phyloP scores from a whole-genome alignment of 2,329 filamentous ascomycete species.

The Pseudogymnoascus sp. region DNA sequence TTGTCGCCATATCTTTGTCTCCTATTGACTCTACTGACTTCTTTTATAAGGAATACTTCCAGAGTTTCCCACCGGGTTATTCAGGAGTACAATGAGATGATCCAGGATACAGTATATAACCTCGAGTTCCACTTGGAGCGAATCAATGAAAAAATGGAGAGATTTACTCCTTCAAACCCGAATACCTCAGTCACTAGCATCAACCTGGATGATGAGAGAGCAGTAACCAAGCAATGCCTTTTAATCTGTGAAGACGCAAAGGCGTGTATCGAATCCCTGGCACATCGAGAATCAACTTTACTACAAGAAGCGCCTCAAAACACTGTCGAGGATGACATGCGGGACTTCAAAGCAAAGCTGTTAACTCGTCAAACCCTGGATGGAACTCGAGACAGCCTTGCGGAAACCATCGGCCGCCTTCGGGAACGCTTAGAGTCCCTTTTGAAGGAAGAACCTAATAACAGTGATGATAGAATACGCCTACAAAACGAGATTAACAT shows the following conservation, averaged over 20 bases:
- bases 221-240: constrained; percentile 33
- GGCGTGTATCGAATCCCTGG: constrained; percentile 30
- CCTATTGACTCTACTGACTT: constrained; percentile 19
- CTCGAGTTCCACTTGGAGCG: constrained; percentile 30
- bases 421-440: constrained; percentile 28
- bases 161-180: constrained; percentile 17
- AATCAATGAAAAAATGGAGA: constrained; percentile 31
- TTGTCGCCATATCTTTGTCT: constrained; percentile 17
- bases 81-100: constrained; percentile 33
- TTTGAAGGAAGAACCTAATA: constrained; percentile 18
- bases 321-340: not conserved
- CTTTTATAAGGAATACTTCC: constrained; percentile 25
- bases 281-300: constrained; percentile 23
- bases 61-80: constrained; percentile 29
- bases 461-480: constrained; percentile 23
- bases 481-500: constrained; percentile 31
- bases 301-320: constrained; percentile 15
- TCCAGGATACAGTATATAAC: constrained; percentile 31
- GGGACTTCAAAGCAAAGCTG: constrained; percentile 28
- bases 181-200: constrained; percentile 19
- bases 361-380: constrained; percentile 27
- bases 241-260: constrained; percentile 33
- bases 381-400: constrained; percentile 28
- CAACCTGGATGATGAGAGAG: constrained; percentile 32
- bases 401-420: constrained; percentile 28